Evolutionary conservation across 1,139 yeast genomes (phyloP), one percentile per base, ranked within the genome.

Genomic region (Wickerhamomyces sp.): DNA sequence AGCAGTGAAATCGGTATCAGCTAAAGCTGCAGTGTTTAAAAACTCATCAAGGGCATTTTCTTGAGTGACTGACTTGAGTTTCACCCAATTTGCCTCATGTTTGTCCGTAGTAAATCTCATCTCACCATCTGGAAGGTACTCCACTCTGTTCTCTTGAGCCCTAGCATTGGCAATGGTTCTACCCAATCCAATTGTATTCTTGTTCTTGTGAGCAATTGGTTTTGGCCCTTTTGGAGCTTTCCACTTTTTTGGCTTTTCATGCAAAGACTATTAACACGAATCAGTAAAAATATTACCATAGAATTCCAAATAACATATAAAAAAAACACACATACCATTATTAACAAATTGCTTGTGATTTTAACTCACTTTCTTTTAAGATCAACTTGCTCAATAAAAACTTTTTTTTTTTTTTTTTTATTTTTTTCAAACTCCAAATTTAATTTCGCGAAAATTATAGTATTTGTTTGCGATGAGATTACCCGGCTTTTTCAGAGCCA

Each of bases 1-100:
- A 4, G 98, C 96, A 7, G 96, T 81, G 64, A 94, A 92, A 67
- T 92, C 98, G 16, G 94, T 89, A 58, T 89, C 96, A 2, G 97
- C 97, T 48, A 94, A 73, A 60, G 87, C 95, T 1, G 98, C 98
- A 10, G 97, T 90, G 57, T 80, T 84, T 56, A 94, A 74, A 63
- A 94, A 90, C 64, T 92, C 98, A 63, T 94, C 98, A 49, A 94
- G 67, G 1, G 97, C 83, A 52, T 86, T 79, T 61, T 94, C 97
- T 56, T 94, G 97, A 0, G 98, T 92, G 20, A 92, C 95, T 8
- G 97, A 88, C 59, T 94, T 76, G 54, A 92, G 67, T 54, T 89
- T 88, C 39, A 86, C 95, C 95, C 96, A 87, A 47, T 74, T 77
- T 13, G 89, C 94, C 57, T 86, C 95, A 50, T 76, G 85, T 51